A percentile compares a stretch with the other conserved stretches of the same genome.
Conservation (phyloP, 2,329 filamentous ascomycete genomes). For the Aspergillus sp. region DNA sequence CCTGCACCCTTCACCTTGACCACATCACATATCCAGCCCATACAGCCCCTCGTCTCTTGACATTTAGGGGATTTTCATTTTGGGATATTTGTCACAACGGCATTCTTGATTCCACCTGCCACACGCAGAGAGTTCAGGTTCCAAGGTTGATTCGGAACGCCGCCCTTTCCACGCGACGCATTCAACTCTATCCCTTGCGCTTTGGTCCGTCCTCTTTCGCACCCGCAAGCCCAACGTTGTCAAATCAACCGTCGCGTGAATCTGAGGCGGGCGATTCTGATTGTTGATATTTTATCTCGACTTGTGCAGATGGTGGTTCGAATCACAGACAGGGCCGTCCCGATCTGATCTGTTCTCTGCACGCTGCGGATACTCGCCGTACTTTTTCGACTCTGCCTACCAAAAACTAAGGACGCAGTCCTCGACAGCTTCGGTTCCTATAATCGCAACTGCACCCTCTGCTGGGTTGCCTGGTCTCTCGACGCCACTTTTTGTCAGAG, state of each 20-base stretch:
- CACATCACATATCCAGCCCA: not conserved
- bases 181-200: constrained; percentile 31
- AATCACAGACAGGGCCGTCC: constrained; percentile 20
- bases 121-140: constrained; percentile 3
- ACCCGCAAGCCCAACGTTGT: constrained; percentile 20
- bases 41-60: not conserved
- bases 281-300: constrained; percentile 15
- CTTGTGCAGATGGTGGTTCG: constrained; percentile 20
- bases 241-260: constrained; percentile 17
- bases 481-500: constrained; percentile 17
- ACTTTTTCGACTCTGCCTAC: constrained; percentile 14
- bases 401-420: not conserved
- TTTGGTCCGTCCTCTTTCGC: constrained; percentile 25
- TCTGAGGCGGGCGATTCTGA: constrained; percentile 12
- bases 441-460: constrained; percentile 20
- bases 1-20: not conserved
- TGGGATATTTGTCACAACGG: not conserved
- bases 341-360: constrained; percentile 31
- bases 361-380: constrained; percentile 21
- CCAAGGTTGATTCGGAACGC: constrained; percentile 6
- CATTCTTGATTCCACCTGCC: constrained; percentile 4
- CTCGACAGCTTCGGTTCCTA: constrained; percentile 15
- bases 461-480: constrained; percentile 15
- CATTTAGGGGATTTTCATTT: not conserved
- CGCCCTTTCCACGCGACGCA: constrained; percentile 33